Evolutionary conservation across 345 rosid genomes (phyloP), one percentile per base, ranked within the genome.

Genomic region (Erysimum cheiranthoides): DNA sequence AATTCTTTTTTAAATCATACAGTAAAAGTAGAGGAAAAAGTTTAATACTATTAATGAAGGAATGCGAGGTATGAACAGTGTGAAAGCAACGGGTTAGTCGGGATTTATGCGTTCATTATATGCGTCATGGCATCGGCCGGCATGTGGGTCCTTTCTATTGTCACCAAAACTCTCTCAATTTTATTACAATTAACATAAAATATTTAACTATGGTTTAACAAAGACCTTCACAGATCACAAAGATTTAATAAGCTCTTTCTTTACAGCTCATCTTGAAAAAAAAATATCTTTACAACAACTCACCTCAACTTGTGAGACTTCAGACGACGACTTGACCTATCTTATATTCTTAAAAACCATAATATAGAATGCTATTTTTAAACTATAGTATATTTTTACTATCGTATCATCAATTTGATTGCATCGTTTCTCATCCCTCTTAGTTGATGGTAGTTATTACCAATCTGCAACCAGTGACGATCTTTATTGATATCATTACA

Each of bases 31-130:
- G 32, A 18, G 4, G 9, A 4, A 2, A 10, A 28, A 12, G n/a
- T n/a, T n/a, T n/a, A 11, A 4, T 2, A 60, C 25, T 11, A 47
- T 5, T 21, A n/a, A 46, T n/a, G 32, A 27, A 46, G n/a, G 10
- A 59, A 46, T 47, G 47, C 36, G 8, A 59, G 10, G 16, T 71
- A 46, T 3, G 66, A 46, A 47, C 59, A 61, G 42, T 16, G 6
- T n/a, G 32, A 72, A 50, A 72, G 51, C 61, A 28, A 72, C 12
- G 32, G 32, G 38, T 39, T 27, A 39, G 14, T 18, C 76, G 42
- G 49, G 76, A 39, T 10, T 16, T 51, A 8, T 39, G 68, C 32
- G 18, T 72, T 49, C 10, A 31, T 13, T 4, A 38, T 2, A 38
- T 8, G 12, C n/a, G 17, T 70, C 76, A 50, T 36, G 28, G 68